Conservation (phyloP, 2,329 filamentous ascomycete species). For the Myriosclerotinia duriaeana region DNA sequence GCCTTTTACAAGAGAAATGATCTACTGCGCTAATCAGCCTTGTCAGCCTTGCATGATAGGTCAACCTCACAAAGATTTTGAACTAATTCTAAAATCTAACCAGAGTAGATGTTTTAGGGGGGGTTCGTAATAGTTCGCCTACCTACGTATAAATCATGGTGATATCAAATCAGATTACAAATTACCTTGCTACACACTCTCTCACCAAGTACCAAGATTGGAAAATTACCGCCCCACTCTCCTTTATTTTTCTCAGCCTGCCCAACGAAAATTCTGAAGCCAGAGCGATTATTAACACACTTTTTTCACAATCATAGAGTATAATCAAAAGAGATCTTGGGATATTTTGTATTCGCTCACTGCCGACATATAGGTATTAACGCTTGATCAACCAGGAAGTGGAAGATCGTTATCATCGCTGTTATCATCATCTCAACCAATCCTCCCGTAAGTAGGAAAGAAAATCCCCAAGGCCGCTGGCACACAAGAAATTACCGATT, state of each 20-base stretch:
- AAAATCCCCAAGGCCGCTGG: not conserved
- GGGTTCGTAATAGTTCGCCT: too few species aligned
- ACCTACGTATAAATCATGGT: too few species aligned
- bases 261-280: not conserved
- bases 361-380: not conserved
- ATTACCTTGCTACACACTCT: too few species aligned
- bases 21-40: not conserved
- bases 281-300: not conserved
- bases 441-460: not conserved
- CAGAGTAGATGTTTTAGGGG: too few species aligned
- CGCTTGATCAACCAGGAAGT: not conserved
- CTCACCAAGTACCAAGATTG: too few species aligned
- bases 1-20: not conserved
- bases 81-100: too few species aligned
- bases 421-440: conserved; percentile 1
- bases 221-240: too few species aligned
- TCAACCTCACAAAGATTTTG: too few species aligned
- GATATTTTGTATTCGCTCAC: not conserved
- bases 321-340: not conserved
- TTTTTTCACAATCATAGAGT: not conserved
- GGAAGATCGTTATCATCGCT: not conserved
- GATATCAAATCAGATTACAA: too few species aligned
- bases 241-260: not conserved
- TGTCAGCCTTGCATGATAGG: not conserved
- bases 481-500: conserved; percentile 2